phyloP scores from a whole-genome alignment of 345 rosid genomes.

The Hirschfeldia incana region DNA sequence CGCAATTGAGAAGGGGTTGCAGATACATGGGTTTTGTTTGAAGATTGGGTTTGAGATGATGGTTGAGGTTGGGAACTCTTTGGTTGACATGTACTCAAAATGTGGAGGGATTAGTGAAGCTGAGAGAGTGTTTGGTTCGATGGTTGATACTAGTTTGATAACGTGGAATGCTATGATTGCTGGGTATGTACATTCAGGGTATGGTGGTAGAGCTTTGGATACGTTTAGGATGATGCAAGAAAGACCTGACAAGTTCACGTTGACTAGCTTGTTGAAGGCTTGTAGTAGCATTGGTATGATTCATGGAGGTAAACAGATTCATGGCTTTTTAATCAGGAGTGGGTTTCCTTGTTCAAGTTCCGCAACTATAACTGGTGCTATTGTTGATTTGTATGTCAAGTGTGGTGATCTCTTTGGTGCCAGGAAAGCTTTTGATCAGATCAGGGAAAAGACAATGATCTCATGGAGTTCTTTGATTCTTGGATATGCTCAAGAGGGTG shows the following conservation, averaged over 20 bases:
- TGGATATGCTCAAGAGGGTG: conserved; percentile 80
- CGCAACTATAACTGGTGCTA: conserved; percentile 56
- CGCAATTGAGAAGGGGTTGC: conserved; percentile 51
- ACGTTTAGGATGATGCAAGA: conserved; percentile 58
- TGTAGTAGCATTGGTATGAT: conserved; percentile 56
- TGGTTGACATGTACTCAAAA: conserved; percentile 78
- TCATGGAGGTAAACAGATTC: conserved; percentile 60
- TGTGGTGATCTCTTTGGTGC: conserved; percentile 59
- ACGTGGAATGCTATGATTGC: conserved; percentile 84
- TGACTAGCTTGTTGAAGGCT: conserved; percentile 70
- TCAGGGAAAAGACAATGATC: conserved; percentile 59
- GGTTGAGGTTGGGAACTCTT: conserved; percentile 72
- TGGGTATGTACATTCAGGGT: conserved; percentile 54
- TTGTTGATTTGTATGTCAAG: conserved; percentile 77
- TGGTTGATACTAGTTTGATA: conserved; percentile 53
- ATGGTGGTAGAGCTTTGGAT: conserved; percentile 57
- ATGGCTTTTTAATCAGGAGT: conserved; percentile 54
- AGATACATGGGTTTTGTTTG: conserved; percentile 62
- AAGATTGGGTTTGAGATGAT: conserved; percentile 53
- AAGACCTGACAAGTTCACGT: conserved; percentile 65
- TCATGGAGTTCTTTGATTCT: conserved; percentile 77
- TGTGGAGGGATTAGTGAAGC: conserved; percentile 69
- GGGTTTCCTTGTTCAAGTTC: conserved; percentile 56
- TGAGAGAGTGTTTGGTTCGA: conserved; percentile 45
- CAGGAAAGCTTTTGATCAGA: conserved; percentile 53